Conservation (phyloP, 176 grass and related monocot species). For the Musa acuminata region DNA sequence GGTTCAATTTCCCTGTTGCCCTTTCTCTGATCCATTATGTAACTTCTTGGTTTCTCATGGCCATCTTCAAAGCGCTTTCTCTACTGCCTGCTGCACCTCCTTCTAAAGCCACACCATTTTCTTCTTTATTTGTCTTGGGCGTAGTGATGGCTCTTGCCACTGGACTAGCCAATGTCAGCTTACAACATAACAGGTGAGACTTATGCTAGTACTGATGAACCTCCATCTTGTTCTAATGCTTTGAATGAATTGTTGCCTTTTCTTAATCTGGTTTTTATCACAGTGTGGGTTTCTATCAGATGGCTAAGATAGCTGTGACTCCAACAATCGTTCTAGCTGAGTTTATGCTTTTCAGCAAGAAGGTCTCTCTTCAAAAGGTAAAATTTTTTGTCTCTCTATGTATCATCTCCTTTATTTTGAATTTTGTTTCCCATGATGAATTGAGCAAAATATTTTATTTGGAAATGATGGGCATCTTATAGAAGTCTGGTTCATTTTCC, state of each 20-base stretch:
- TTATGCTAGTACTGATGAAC: slow-evolving; percentile 10
- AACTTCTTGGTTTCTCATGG: slow-evolving; percentile 72
- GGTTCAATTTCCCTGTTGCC: slow-evolving; percentile 93
- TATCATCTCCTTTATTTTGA: not conserved
- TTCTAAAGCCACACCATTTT: slow-evolving; percentile 85
- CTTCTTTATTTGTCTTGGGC: slow-evolving; percentile 79
- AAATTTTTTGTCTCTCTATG: not conserved
- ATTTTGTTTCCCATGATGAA: not conserved
- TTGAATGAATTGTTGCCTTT: not conserved
- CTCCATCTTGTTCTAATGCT: not conserved
- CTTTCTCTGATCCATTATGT: slow-evolving; percentile 84
- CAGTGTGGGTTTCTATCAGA: slow-evolving; percentile 98
- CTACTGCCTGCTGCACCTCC: slow-evolving; percentile 72
- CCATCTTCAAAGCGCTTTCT: slow-evolving; percentile 65
- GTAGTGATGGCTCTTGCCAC: slow-evolving; percentile 95
- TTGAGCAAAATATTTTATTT: not conserved
- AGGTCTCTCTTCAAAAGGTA: slow-evolving; percentile 33
- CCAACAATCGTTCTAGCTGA: slow-evolving; percentile 87
- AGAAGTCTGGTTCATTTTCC: not conserved
- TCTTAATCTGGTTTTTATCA: slow-evolving; percentile 17
- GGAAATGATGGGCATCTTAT: not conserved
- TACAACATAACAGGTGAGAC: slow-evolving; percentile 91
- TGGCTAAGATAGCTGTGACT: slow-evolving; percentile 97
- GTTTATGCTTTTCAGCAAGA: slow-evolving; percentile 70
- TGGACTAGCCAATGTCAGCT: slow-evolving; percentile 89